Evolutionary conservation across 192 early-diverging fungal species (phyloP), one percentile per base, ranked within the genome.

Genomic region (Nowakowskiella sp.): DNA sequence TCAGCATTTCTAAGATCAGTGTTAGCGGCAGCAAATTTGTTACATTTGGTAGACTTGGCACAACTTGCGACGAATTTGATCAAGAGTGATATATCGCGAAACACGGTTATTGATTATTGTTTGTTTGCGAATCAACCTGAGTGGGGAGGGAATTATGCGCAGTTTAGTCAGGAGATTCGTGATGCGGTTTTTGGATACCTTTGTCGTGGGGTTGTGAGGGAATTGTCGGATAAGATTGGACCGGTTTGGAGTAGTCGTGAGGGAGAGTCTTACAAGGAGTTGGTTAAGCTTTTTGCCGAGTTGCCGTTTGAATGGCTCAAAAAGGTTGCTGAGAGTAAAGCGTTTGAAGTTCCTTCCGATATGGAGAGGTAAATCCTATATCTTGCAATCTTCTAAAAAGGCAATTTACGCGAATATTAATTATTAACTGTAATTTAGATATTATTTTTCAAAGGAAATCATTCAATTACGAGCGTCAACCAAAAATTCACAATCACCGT

Each of bases 241-340:
- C 56, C 56, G 19, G 55, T 81, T 33, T 81, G 79, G 79, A 65
- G 61, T 13, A 67, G 76, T 51, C 52, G 62, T 42, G 64, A 72
- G 1, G 60, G 55, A 0, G 73, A 81, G 19, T 66, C 51, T 2
- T 81, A 76, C 53, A 55, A 58, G 49, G 69, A 66, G 54, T 62
- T 81, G 7, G 72, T 81, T 4, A 31, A 23, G 30, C 33, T 67
- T 6, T 81, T 81, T 50, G 45, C 69, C 8, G 70, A 78, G 33
- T 59, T 81, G 36, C 79, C 79, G 16, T 81, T 78, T 60, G 79
- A 81, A 31, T 81, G 79, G 79, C 61, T 81, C 19, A 81, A 81
- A 51, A 62, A 52, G 31, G 74, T 81, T 2, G 67, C 81, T 29
- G 79, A 81, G 63, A 67, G 61, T 30, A 60, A 59, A 42, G 60